phyloP scores from a whole-genome alignment of 257 asterid species.

The Echites panduratus region DNA sequence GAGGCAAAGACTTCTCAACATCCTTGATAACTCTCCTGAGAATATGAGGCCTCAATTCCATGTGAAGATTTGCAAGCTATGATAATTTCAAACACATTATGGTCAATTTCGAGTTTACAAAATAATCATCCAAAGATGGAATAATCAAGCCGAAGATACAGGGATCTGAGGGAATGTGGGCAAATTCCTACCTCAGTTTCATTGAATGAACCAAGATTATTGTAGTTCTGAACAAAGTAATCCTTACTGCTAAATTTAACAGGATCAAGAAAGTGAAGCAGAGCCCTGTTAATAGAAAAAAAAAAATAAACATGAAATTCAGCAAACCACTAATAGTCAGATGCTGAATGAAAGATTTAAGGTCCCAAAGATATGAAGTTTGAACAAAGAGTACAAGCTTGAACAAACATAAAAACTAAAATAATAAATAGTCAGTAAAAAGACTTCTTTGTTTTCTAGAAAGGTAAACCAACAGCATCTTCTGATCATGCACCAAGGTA shows the following conservation, averaged over 20 bases:
- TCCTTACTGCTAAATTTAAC: slow-evolving; percentile 87
- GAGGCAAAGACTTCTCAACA: slow-evolving; percentile 99
- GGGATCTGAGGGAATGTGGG: neutral
- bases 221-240: slow-evolving; percentile 85
- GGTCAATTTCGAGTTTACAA: neutral
- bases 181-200: slow-evolving; percentile 65
- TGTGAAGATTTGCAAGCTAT: slow-evolving; percentile 95
- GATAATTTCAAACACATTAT: slow-evolving; percentile 13
- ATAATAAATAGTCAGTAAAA: neutral
- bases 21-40: slow-evolving; percentile 97
- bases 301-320: slow-evolving; percentile 3
- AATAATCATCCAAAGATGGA: neutral
- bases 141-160: slow-evolving; percentile 8
- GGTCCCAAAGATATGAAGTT: neutral
- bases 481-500: neutral
- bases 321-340: neutral
- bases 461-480: neutral
- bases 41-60: slow-evolving; percentile 98
- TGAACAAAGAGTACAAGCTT: neutral
- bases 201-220: slow-evolving; percentile 85
- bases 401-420: neutral
- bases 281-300: slow-evolving; percentile 57
- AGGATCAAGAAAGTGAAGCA: slow-evolving; percentile 98
- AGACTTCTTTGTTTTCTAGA: neutral
- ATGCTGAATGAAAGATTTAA: neutral